Evolutionary conservation across 805 yeast species (phyloP).

Genomic region (Wickerhamiella occidentalis): DNA sequence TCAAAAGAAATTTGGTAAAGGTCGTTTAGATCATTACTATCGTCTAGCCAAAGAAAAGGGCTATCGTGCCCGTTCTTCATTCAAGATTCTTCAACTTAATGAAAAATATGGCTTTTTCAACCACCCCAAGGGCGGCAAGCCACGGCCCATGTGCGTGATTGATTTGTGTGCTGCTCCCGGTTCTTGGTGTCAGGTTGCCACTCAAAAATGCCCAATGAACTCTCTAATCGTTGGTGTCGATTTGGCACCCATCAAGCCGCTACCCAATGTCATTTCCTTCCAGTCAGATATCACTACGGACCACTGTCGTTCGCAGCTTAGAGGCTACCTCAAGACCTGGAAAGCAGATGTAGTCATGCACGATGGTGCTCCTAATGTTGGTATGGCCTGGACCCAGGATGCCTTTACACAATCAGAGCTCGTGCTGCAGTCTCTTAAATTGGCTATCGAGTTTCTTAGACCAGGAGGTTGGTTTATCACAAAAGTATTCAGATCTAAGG

Average conservation of each 20-base stretch:
- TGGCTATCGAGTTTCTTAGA: conserved; percentile 84
- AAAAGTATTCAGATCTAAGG: conserved; percentile 96
- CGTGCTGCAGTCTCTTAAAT: conserved; percentile 80
- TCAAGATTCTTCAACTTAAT: conserved; percentile 86
- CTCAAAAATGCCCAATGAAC: conserved; percentile 82
- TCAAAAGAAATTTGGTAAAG: conserved; percentile 92
- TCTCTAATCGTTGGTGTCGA: conserved; percentile 97
- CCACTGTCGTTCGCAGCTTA: conserved; percentile 84
- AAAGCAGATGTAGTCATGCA: conserved; percentile 95
- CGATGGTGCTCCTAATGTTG: conserved; percentile 99
- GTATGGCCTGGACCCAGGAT: conserved; percentile 99
- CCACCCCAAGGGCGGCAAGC: conserved; percentile 51
- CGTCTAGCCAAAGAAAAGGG: conserved; percentile 95
- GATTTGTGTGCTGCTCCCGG: conserved; percentile 99
- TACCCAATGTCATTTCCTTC: conserved; percentile 88
- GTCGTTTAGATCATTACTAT: conserved; percentile 97
- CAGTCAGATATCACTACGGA: conserved; percentile 97
- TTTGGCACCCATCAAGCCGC: conserved; percentile 92
- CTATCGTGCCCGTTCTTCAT: conserved; percentile 96
- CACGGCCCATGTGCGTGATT: conserved; percentile 64
- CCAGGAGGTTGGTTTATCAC: conserved; percentile 95
- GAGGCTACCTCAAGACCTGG: conserved; percentile 98
- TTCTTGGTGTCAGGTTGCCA: conserved; percentile 98
- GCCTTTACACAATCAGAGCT: conserved; percentile 96
- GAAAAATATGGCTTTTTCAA: conserved; percentile 93